A percentile compares a stretch with the other conserved stretches of the same genome.
Evolutionary conservation across 23 red algal genomes (phyloP).

Genomic region (Chondrus crispus): DNA sequence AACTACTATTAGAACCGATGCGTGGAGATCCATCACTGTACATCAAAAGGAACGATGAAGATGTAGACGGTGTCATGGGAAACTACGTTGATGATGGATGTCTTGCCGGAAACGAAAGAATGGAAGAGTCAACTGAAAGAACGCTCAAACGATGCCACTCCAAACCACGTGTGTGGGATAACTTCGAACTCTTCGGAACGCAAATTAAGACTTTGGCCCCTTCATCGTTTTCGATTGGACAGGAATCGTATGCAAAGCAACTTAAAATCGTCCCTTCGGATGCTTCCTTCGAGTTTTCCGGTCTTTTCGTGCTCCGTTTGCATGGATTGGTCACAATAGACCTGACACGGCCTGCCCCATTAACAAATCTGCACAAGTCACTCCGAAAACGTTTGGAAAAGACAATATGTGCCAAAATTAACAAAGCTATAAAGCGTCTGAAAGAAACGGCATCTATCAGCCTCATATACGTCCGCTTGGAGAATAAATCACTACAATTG

Average conservation of each 20-base stretch:
- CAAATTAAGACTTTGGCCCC: too few relatives aligned
- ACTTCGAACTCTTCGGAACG: neutral
- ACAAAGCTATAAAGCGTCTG: too few relatives aligned
- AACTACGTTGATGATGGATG: constrained; percentile 15
- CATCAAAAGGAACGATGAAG: neutral
- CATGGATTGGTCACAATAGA: constrained; percentile 25
- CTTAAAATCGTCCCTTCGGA: neutral
- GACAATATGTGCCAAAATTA: too few relatives aligned
- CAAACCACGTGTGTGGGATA: neutral
- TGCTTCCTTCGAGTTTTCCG: neutral
- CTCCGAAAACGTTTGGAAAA: neutral
- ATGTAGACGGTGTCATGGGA: too few relatives aligned
- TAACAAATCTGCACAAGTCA: constrained; percentile 14
- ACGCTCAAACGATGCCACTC: too few relatives aligned
- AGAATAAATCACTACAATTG: neutral
- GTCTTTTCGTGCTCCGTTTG: neutral
- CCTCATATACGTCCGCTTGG: neutral
- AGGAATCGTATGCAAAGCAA: too few relatives aligned
- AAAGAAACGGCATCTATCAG: neutral
- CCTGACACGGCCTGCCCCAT: constrained; percentile 16
- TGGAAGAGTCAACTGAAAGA: neutral
- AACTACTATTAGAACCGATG: neutral
- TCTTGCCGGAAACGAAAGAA: neutral
- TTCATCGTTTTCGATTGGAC: too few relatives aligned
- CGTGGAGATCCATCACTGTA: neutral